These are phyloP conservation scores for Talaromyces borbonicus DNA, from an alignment of 495 filamentous ascomycete genomes.

Conservation along the genomic window DNA sequence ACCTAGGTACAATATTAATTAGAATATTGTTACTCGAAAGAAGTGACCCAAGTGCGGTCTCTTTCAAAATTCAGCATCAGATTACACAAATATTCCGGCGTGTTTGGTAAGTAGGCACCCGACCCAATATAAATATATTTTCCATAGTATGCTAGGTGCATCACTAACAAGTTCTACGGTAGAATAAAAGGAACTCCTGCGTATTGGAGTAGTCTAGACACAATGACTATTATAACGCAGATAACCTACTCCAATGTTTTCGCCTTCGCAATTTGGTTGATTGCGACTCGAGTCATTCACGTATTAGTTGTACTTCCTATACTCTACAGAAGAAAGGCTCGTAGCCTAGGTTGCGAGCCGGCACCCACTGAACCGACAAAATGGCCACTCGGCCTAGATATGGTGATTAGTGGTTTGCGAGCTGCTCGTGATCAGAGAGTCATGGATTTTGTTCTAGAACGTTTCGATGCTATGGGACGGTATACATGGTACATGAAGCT, in stretches of 20 bases:
- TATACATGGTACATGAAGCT: not conserved
- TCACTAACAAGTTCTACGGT: not conserved
- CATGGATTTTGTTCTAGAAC: not conserved
- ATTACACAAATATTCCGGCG: too few species aligned
- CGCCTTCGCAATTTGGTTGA: not conserved
- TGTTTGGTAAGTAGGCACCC: too few species aligned
- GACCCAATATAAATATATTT: not conserved
- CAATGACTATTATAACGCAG: not conserved
- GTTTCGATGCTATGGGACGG: not conserved
- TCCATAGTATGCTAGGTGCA: not conserved
- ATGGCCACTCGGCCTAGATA: not conserved
- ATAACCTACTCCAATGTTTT: not conserved
- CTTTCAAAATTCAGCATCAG: too few species aligned
- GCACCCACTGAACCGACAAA: not conserved
- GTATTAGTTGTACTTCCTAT: not conserved
- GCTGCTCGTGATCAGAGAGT: not conserved
- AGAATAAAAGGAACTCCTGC: not conserved
- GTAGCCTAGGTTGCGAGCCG: constrained; percentile 20
- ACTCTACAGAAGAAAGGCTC: constrained; percentile 13
- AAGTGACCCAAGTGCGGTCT: too few species aligned
- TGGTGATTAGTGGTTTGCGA: not conserved
- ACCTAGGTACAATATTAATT: too few species aligned
- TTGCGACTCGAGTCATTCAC: not conserved
- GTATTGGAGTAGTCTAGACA: not conserved
- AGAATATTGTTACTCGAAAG: too few species aligned